These are phyloP conservation scores for Candida yuanshanica DNA, from an alignment of 805 yeast species.

Conservation along the genomic window DNA sequence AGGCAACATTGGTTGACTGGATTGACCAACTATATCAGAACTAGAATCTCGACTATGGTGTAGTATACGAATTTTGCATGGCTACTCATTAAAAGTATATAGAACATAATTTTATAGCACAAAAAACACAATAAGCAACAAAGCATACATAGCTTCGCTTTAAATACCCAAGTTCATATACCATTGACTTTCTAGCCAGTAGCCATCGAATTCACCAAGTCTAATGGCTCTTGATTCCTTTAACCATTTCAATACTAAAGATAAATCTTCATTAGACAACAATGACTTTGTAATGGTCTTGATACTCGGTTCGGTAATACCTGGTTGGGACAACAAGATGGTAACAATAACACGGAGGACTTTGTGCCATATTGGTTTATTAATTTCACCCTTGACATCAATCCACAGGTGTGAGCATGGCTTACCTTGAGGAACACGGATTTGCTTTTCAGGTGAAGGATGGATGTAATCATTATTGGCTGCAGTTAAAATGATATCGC, in stretches of 20 bases:
- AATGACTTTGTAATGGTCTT: conserved; percentile 16
- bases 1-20: conserved; percentile 17
- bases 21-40: conserved; percentile 11
- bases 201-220: conserved; percentile 32
- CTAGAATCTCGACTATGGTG: background rate
- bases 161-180: conserved; percentile 32
- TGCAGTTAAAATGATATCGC: conserved; percentile 46
- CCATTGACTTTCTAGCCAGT: conserved; percentile 43
- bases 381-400: conserved; percentile 56
- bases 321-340: conserved; percentile 49
- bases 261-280: conserved; percentile 28
- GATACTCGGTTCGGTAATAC: conserved; percentile 31
- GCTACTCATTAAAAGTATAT: background rate
- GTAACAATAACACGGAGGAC: conserved; percentile 42
- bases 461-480: conserved; percentile 7
- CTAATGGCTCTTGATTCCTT: conserved; percentile 31
- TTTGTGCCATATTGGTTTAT: conserved; percentile 53
- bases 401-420: conserved; percentile 73
- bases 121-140: too few species aligned
- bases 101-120: too few species aligned
- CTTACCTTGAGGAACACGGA: conserved; percentile 49
- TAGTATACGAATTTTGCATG: background rate
- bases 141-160: too few species aligned
- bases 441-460: conserved; percentile 9
- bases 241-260: conserved; percentile 41